These are phyloP conservation scores for Cucumis melo DNA, from an alignment of 306 rosid species.

Conservation along the genomic window DNA sequence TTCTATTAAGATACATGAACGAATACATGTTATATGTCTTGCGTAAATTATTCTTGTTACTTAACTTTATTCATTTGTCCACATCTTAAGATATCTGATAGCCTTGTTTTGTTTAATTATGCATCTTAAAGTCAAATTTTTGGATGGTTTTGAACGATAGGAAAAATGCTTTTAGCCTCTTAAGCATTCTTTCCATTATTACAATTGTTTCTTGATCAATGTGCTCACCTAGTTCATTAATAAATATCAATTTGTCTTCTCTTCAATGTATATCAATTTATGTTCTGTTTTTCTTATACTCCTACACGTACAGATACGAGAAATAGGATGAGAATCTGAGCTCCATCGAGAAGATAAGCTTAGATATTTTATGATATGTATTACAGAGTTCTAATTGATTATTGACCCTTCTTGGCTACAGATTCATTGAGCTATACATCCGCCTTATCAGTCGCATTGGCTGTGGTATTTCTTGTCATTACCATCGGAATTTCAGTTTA, in stretches of 20 bases:
- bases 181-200: not conserved
- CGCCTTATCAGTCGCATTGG: conserved; percentile 26
- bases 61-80: not conserved
- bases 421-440: conserved; percentile 28
- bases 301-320: not conserved
- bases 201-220: not conserved
- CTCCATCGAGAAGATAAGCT: not conserved
- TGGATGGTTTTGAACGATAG: not conserved
- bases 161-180: not conserved
- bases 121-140: not conserved
- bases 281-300: not conserved
- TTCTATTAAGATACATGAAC: not conserved
- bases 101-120: not conserved
- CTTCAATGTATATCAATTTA: too few relatives aligned
- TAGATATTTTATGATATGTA: not conserved
- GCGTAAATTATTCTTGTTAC: not conserved
- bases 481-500: conserved; percentile 17
- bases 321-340: not conserved
- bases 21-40: not conserved
- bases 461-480: conserved; percentile 23
- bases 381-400: not conserved
- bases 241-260: not conserved
- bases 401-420: conserved; percentile 8
- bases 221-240: not conserved
- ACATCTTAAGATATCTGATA: not conserved